A percentile compares a stretch with the other conserved stretches of the same genome.
Evolutionary conservation across 2,329 filamentous ascomycete genomes (phyloP).

Genomic region (Endocalyx cinctus): DNA sequence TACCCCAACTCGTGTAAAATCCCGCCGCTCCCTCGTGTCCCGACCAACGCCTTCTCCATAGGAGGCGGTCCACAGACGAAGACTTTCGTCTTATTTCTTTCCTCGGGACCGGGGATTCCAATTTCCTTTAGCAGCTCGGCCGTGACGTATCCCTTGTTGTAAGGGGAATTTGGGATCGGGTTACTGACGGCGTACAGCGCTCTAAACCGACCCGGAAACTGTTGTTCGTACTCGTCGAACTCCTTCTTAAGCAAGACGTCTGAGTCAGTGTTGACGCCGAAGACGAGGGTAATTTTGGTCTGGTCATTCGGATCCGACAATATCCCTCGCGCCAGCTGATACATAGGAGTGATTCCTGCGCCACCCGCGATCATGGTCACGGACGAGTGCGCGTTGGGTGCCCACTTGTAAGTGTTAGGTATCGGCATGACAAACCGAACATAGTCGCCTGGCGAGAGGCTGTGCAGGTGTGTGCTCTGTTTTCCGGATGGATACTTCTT

Average conservation of each 20-base stretch:
- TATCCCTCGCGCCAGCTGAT: conserved; percentile 59
- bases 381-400: conserved; percentile 41
- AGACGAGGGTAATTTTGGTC: conserved; percentile 61
- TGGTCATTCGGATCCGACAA: conserved; percentile 56
- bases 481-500: conserved; percentile 65
- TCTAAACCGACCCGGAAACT: conserved; percentile 51
- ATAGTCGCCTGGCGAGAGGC: conserved; percentile 55
- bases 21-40: conserved; percentile 39
- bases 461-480: conserved; percentile 62
- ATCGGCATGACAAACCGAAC: conserved; percentile 55
- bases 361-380: conserved; percentile 67
- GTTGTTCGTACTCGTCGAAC: conserved; percentile 44
- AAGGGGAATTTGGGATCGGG: conserved; percentile 33
- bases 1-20: conserved; percentile 56
- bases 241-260: conserved; percentile 57
- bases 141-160: conserved; percentile 54
- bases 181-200: conserved; percentile 54
- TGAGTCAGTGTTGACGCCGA: conserved; percentile 59
- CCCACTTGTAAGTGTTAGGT: conserved; percentile 50
- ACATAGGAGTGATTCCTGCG: conserved; percentile 68
- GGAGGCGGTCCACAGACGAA: conserved; percentile 65
- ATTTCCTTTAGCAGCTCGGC: conserved; percentile 50
- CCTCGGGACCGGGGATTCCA: conserved; percentile 25
- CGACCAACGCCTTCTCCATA: conserved; percentile 57
- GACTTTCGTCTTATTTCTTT: conserved; percentile 53